These are phyloP conservation scores for Starmerella tilneyi DNA, from an alignment of 805 yeast species.

Conservation along the genomic window DNA sequence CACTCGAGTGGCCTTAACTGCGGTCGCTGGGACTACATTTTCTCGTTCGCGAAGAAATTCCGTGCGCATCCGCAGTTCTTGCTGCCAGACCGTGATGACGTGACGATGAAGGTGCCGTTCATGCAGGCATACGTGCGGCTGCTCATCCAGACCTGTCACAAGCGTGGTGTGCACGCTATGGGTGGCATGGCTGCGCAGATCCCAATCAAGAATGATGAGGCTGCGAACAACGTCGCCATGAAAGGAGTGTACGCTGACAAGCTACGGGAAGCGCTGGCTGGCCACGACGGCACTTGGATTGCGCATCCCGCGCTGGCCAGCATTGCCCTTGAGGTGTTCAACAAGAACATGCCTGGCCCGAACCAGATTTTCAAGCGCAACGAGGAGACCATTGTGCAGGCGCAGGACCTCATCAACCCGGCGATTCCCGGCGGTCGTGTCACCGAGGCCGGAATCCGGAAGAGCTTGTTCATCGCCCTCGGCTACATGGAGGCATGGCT, in stretches of 20 bases:
- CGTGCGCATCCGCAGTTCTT: conserved; percentile 52
- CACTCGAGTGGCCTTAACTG: conserved; percentile 67
- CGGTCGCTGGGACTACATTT: conserved; percentile 71
- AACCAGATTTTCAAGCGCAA: conserved; percentile 52
- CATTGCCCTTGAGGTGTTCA: conserved; percentile 56
- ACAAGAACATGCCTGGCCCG: conserved; percentile 66
- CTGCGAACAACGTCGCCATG: conserved; percentile 53
- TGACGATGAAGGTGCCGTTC: conserved; percentile 59
- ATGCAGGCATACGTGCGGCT: conserved; percentile 57
- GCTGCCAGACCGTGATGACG: conserved; percentile 60
- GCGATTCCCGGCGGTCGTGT: conserved; percentile 47
- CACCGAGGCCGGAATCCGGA: conserved; percentile 57
- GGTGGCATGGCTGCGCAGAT: conserved; percentile 76
- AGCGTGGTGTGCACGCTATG: conserved; percentile 64
- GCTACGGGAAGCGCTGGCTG: conserved; percentile 55
- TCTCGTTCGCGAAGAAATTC: conserved; percentile 57
- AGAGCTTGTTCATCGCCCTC: conserved; percentile 52
- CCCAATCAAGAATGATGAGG: conserved; percentile 56
- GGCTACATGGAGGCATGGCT: conserved; percentile 69
- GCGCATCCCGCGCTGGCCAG: conserved; percentile 65
- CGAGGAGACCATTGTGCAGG: conserved; percentile 42
- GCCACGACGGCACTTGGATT: conserved; percentile 71
- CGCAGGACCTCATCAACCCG: conserved; percentile 53
- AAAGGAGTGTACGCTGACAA: conserved; percentile 59
- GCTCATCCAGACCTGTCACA: conserved; percentile 58